Conservation (phyloP, 768 basidiomycete genomes). For the Galerina sulciceps region DNA sequence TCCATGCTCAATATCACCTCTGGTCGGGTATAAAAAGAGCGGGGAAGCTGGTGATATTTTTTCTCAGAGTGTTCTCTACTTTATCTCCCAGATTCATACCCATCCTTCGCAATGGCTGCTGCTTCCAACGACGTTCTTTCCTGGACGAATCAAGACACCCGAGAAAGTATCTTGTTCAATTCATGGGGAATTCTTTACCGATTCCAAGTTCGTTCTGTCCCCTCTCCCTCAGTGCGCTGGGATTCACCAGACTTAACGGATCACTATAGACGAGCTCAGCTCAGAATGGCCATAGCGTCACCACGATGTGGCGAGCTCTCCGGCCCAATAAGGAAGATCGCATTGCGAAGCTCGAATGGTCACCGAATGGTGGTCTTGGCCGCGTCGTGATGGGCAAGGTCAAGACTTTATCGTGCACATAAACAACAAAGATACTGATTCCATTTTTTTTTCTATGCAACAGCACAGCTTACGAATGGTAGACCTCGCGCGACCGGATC, state of each 20-base stretch:
- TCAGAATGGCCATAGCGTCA: constrained; percentile 69
- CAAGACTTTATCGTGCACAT: constrained; percentile 14
- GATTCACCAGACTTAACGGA: constrained; percentile 15
- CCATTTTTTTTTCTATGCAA: constrained; percentile 30
- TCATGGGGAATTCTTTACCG: constrained; percentile 82
- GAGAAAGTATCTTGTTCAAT: constrained; percentile 83
- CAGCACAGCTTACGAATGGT: constrained; percentile 82
- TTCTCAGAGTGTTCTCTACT: constrained; percentile 29
- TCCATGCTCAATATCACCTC: constrained; percentile 42
- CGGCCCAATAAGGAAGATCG: constrained; percentile 87
- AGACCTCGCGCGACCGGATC: constrained; percentile 77
- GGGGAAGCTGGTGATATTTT: constrained; percentile 33
- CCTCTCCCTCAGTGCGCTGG: background rate
- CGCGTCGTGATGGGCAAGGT: constrained; percentile 89
- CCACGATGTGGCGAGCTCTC: constrained; percentile 81
- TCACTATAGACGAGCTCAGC: constrained; percentile 65
- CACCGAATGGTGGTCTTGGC: constrained; percentile 79
- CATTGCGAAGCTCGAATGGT: constrained; percentile 88
- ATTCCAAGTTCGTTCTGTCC: constrained; percentile 60
- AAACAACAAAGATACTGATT: constrained; percentile 12
- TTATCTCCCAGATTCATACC: constrained; percentile 23
- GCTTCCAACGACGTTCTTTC: constrained; percentile 73
- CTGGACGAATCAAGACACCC: constrained; percentile 88
- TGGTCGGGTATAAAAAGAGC: constrained; percentile 63
- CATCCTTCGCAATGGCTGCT: constrained; percentile 32